These are phyloP conservation scores for Ophiosphaerella narmari DNA, from an alignment of 2,329 filamentous ascomycete species.

Conservation along the genomic window DNA sequence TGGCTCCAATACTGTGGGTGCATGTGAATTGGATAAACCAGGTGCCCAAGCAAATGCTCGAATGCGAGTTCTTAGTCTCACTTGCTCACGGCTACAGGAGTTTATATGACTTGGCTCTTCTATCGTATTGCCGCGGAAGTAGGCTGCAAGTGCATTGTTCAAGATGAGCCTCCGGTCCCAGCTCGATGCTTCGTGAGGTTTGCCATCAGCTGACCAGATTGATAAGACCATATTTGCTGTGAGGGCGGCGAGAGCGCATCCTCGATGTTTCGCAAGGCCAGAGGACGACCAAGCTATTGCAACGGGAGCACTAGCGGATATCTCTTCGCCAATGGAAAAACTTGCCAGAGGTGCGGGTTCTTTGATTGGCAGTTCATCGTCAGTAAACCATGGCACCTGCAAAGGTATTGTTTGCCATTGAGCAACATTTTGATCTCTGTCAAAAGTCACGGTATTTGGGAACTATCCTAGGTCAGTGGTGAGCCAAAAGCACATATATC, in stretches of 20 bases:
- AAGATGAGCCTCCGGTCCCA: constrained; percentile 61
- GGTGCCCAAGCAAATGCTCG: constrained; percentile 51
- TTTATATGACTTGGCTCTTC: constrained; percentile 21
- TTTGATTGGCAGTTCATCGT: constrained; percentile 53
- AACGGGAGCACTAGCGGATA: constrained; percentile 57
- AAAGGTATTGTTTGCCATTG: constrained; percentile 49
- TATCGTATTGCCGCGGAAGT: constrained; percentile 35
- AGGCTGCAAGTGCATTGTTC: constrained; percentile 53
- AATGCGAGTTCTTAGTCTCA: constrained; percentile 46
- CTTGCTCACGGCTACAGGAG: constrained; percentile 33
- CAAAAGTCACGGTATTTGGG: constrained; percentile 35
- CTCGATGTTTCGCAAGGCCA: constrained; percentile 59
- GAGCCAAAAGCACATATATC: background rate
- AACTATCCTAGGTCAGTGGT: constrained; percentile 23
- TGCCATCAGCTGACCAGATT: constrained; percentile 58
- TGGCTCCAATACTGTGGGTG: constrained; percentile 27
- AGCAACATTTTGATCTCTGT: constrained; percentile 36
- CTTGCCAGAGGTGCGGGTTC: constrained; percentile 52
- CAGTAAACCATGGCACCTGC: constrained; percentile 57
- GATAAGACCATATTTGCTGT: constrained; percentile 62
- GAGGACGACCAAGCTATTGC: constrained; percentile 61
- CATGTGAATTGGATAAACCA: constrained; percentile 13
- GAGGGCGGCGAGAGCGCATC: constrained; percentile 60
- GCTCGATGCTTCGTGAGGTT: constrained; percentile 45
- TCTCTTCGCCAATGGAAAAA: constrained; percentile 64